phyloP scores from a whole-genome alignment of 2,329 filamentous ascomycete genomes.

The Lomentospora prolificans region DNA sequence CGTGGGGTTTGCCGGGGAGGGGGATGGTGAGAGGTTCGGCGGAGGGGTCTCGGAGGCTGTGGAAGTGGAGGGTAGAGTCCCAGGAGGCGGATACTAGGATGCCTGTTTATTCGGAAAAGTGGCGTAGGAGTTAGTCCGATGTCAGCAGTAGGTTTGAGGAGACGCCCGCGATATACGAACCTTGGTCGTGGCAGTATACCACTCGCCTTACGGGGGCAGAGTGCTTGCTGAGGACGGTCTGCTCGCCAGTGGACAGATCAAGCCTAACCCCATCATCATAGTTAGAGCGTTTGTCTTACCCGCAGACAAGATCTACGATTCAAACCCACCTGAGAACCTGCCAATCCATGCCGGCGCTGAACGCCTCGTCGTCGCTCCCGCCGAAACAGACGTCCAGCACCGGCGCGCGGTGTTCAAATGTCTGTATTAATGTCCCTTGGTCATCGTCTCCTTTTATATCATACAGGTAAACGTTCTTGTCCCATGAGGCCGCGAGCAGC shows the following conservation, averaged over 20 bases:
- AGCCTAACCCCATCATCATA: constrained; percentile 31
- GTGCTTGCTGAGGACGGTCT: constrained; percentile 71
- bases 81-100: constrained; percentile 85
- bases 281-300: not conserved
- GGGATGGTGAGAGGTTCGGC: constrained; percentile 52
- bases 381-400: constrained; percentile 91
- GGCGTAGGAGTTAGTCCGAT: not conserved
- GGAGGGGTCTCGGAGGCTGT: constrained; percentile 48
- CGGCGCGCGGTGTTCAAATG: constrained; percentile 72
- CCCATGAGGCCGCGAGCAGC: constrained; percentile 90
- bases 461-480: constrained; percentile 84
- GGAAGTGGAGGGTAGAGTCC: constrained; percentile 84
- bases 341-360: constrained; percentile 78
- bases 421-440: constrained; percentile 54
- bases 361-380: constrained; percentile 70
- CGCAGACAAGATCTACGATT: constrained; percentile 3
- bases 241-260: constrained; percentile 61
- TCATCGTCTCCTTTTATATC: constrained; percentile 55
- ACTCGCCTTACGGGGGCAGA: constrained; percentile 70
- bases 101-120: constrained; percentile 26
- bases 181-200: constrained; percentile 67
- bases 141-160: not conserved
- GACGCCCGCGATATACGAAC: constrained; percentile 21
- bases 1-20: constrained; percentile 82
- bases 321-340: constrained; percentile 60